Conservation (phyloP, 1,284 basidiomycete genomes). For the Sporisorium sorghi region DNA sequence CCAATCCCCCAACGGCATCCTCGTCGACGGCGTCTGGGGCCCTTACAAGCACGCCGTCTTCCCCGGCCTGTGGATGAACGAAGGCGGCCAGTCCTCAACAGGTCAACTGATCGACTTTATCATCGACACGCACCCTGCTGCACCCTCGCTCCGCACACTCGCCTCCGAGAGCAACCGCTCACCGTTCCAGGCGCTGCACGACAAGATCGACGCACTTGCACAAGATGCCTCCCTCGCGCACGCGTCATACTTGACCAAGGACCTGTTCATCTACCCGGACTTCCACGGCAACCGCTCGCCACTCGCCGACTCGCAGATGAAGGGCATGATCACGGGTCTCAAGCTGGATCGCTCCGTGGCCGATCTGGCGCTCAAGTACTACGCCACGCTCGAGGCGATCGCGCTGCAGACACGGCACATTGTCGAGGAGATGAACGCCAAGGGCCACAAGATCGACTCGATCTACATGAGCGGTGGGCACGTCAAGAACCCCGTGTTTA, state of each 20-base stretch:
- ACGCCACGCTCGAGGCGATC: slow-evolving; percentile 91
- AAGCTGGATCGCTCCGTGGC: slow-evolving; percentile 81
- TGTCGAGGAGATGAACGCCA: slow-evolving; percentile 86
- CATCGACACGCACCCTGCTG: slow-evolving; percentile 89
- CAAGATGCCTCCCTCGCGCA: slow-evolving; percentile 70
- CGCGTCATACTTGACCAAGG: slow-evolving; percentile 81
- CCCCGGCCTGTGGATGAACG: slow-evolving; percentile 90
- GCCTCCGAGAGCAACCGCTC: slow-evolving; percentile 71
- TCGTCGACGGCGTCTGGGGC: slow-evolving; percentile 94
- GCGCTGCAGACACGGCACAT: slow-evolving; percentile 96
- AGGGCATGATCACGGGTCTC: slow-evolving; percentile 88
- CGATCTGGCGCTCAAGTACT: slow-evolving; percentile 90
- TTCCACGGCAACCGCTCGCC: slow-evolving; percentile 89
- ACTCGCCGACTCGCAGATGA: slow-evolving; percentile 91
- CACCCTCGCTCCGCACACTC: slow-evolving; percentile 76
- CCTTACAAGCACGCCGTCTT: slow-evolving; percentile 92
- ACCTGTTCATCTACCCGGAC: slow-evolving; percentile 94
- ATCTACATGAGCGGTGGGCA: slow-evolving; percentile 84
- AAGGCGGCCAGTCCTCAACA: slow-evolving; percentile 97
- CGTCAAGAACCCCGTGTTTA: slow-evolving; percentile 64
- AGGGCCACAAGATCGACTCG: slow-evolving; percentile 84
- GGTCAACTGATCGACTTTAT: slow-evolving; percentile 98
- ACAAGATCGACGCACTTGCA: slow-evolving; percentile 78
- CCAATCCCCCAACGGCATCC: slow-evolving; percentile 76
- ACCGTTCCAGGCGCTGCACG: slow-evolving; percentile 76